A percentile compares a stretch with the other conserved stretches of the same genome.
Evolutionary conservation across 805 yeast genomes (phyloP).

Genomic region (Saturnispora diversa): DNA sequence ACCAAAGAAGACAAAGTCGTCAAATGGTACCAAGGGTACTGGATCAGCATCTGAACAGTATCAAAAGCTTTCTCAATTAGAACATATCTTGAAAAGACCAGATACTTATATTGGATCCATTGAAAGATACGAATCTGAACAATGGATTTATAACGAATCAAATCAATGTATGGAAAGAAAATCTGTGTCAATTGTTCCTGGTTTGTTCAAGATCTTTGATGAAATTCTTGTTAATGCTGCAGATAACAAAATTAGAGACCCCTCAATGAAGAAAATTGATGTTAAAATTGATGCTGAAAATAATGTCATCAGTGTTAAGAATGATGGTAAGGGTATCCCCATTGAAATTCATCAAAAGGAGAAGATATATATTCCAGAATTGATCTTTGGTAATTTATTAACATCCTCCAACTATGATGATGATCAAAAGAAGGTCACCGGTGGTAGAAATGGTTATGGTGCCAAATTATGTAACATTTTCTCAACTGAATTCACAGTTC

Average conservation of each 20-base stretch:
- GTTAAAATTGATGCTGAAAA: constrained; percentile 74
- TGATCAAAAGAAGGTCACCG: constrained; percentile 89
- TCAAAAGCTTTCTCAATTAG: constrained; percentile 90
- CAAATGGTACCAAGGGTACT: neutral
- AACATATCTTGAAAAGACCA: constrained; percentile 93
- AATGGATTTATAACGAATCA: constrained; percentile 80
- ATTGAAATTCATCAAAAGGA: constrained; percentile 89
- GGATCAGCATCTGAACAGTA: constrained; percentile 66
- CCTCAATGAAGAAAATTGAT: constrained; percentile 75
- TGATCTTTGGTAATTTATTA: constrained; percentile 89
- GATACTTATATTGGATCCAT: constrained; percentile 96
- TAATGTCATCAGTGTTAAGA: constrained; percentile 70
- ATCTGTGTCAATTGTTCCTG: constrained; percentile 81
- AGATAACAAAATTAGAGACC: constrained; percentile 94
- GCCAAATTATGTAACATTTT: constrained; percentile 96
- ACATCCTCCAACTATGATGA: constrained; percentile 97
- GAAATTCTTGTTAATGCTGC: constrained; percentile 98
- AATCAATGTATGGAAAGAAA: constrained; percentile 50
- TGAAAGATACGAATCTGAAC: constrained; percentile 66
- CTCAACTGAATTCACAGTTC: constrained; percentile 77
- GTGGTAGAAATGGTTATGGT: constrained; percentile 98
- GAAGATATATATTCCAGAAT: constrained; percentile 87
- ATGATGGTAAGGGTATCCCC: constrained; percentile 95
- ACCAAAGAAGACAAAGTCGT: neutral
- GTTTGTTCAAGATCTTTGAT: constrained; percentile 91